Base-by-base conservation (phyloP, 768 basidiomycete genomes). In the Cystobasidiopsis lactophilus region DNA sequence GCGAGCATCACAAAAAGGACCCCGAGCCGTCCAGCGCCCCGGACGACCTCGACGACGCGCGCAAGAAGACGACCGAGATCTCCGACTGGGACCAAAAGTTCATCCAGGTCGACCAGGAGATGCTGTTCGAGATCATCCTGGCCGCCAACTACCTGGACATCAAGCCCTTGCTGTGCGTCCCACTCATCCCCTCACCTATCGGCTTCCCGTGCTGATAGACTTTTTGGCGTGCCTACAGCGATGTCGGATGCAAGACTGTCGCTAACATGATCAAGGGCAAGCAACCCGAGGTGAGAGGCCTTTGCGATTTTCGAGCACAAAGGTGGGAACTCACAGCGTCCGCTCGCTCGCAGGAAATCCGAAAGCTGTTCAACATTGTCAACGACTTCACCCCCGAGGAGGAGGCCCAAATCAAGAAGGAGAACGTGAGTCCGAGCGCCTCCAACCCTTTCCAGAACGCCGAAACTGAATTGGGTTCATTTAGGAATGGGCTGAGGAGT, bases 191-290 rank as follows among this genome's bases (percentile, higher is more conserved):
- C 33, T 30, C 26, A 30, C 3, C 10, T 3, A 31, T 35, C 44
- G 3, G n/a, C 9, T 5, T 38, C 51, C 40, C 44, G 48, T 21
- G 29, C 33, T 5, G 21, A 13, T 9, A 41, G 26, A 52, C 24
- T 23, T 33, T 14, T 2, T 35, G 16, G 2, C 38, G 41, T 29
- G 21, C 27, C 27, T 19, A 2, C 19, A 91, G 86, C 59, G 89
- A 93, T 64, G 85, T 93, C 54, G 89, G 89, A 1, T 93, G 89
- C 77, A 91, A 93, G 74, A 93, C 86, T 3, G 89, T 93, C 3
- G 93, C 93, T 14, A 96, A 96, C 75, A 98, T 96, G 93, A 96
- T 98, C 76, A 96, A 98, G 73, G 93, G 93, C 31, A 98, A 98
- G 76, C 91, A 89, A 3, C 93, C 93, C 23, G 93, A 96, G 68